These are phyloP conservation scores for Danielia reshetovae DNA, from an alignment of 805 yeast species.

Conservation along the genomic window DNA sequence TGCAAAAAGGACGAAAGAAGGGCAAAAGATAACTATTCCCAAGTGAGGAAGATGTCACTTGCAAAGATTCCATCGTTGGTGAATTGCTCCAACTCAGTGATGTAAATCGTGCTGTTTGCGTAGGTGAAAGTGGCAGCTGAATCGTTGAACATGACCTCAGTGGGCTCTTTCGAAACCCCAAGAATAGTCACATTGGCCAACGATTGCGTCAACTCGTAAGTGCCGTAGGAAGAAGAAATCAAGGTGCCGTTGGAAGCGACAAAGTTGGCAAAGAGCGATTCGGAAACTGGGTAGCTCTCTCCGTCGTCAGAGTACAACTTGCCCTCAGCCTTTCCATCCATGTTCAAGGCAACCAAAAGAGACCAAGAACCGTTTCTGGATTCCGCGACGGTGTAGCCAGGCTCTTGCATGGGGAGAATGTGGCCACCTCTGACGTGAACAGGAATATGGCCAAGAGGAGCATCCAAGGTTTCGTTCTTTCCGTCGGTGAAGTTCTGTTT, in stretches of 20 bases:
- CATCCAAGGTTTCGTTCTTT: constrained; percentile 19
- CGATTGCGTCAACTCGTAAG: constrained; percentile 13
- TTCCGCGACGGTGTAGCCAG: constrained; percentile 21
- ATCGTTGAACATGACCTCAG: constrained; percentile 13
- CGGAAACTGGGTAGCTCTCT: constrained; percentile 15
- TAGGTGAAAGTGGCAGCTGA: constrained; percentile 10
- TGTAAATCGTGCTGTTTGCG: constrained; percentile 14
- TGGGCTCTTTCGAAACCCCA: constrained; percentile 17
- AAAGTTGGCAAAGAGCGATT: constrained; percentile 17
- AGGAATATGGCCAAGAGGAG: constrained; percentile 25
- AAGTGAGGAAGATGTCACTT: constrained; percentile 13
- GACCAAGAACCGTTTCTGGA: constrained; percentile 20
- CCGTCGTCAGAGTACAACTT: constrained; percentile 23
- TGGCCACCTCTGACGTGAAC: constrained; percentile 21
- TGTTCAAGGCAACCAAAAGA: constrained; percentile 20
- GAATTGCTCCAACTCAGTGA: constrained; percentile 13
- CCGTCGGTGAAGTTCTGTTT: constrained; percentile 15
- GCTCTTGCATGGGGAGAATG: constrained; percentile 20
- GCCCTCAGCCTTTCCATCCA: constrained; percentile 16
- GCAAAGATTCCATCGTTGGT: constrained; percentile 18
- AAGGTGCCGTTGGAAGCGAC: constrained; percentile 10
- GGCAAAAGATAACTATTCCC: constrained; percentile 5
- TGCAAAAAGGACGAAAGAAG: neutral
- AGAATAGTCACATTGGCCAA: constrained; percentile 20
- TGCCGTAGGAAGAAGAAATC: constrained; percentile 13